Percentiles rank a stretch among this genome's conserved stretches.
Conservation (phyloP, 768 basidiomycete species). For the Mycena amicta region DNA sequence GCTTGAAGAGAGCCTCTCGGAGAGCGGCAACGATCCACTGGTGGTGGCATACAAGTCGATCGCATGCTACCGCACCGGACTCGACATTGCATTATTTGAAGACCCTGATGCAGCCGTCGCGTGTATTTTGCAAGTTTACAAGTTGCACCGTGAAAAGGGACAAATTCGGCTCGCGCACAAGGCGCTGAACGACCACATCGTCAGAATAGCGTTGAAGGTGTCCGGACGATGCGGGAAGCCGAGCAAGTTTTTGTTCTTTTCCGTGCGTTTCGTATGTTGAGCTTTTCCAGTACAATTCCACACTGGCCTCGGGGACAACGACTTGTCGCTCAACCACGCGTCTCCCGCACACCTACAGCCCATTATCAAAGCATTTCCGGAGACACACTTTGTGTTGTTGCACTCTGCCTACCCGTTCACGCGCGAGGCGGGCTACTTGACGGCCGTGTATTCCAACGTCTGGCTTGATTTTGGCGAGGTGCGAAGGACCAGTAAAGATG, state of each 20-base stretch:
- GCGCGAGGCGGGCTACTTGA: conserved; percentile 76
- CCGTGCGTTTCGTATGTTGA: conserved; percentile 2
- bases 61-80: conserved; percentile 76
- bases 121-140: conserved; percentile 33
- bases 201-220: conserved; percentile 55
- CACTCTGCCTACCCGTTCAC: conserved; percentile 82
- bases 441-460: conserved; percentile 72
- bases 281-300: conserved; percentile 75
- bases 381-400: conserved; percentile 65
- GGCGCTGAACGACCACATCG: conserved; percentile 66
- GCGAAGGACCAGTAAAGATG: conserved; percentile 1
- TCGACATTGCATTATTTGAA: conserved; percentile 48
- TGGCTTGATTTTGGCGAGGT: conserved; percentile 81
- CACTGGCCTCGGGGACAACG: conserved; percentile 78
- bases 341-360: conserved; percentile 72
- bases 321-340: conserved; percentile 58
- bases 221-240: conserved; percentile 60
- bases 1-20: conserved; percentile 40
- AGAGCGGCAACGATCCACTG: conserved; percentile 42
- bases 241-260: conserved; percentile 40
- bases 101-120: conserved; percentile 31
- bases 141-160: conserved; percentile 36
- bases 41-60: conserved; percentile 78
- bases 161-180: conserved; percentile 62
- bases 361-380: conserved; percentile 63